Base-by-base conservation (phyloP, 768 basidiomycete species). In the Naganishia kalamii region DNA sequence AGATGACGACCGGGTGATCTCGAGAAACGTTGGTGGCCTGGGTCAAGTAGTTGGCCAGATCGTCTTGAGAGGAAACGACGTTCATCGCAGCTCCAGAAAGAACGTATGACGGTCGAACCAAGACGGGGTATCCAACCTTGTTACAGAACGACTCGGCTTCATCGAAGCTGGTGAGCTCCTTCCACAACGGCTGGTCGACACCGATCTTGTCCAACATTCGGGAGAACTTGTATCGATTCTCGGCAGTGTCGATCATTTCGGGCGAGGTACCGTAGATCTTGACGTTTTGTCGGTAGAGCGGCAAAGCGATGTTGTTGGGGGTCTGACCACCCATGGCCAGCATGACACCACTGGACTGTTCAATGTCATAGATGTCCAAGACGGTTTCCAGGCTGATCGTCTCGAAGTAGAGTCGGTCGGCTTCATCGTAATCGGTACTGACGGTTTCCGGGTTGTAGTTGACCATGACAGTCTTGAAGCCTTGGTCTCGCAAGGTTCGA, bases 1-100 rank as follows among this genome's bases (percentile, higher is more conserved):
- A 89, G 79, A 98, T 98, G 71, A 99, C 94, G 68, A 97, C 93
- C 1, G 94, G 94, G 73, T 96, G 90, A 35, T 93, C 91, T 49
- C 90, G 87, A 46, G 96, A 99, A 63, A 99, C 92, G 61, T 90
- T 92, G 23, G 93, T 88, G 21, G 96, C 96, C 80, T 92, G 93
- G 0, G 88, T 88, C 65, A 99, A 84, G 78, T 97, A 99, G 77
- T 86, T 90, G 48, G 85, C 85, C 44, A 99, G 83, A 77, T 98
- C 96, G 74, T 94, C 88, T 46, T 84, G 83, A 12, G 91, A 93
- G 65, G 88, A 98, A 15, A 97, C 96, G 65, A 99, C 94, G 76
- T 99, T 99, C 96, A 99, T 99, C 27, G 96, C 96, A 1, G 94
- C 96, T 48, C 96, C 96, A 1, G 96, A 99, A n/a, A 99, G 85